Evolutionary conservation across 148 eudicot species (phyloP), one percentile per base, ranked within the genome.

Genomic region (Silene uniflora): DNA sequence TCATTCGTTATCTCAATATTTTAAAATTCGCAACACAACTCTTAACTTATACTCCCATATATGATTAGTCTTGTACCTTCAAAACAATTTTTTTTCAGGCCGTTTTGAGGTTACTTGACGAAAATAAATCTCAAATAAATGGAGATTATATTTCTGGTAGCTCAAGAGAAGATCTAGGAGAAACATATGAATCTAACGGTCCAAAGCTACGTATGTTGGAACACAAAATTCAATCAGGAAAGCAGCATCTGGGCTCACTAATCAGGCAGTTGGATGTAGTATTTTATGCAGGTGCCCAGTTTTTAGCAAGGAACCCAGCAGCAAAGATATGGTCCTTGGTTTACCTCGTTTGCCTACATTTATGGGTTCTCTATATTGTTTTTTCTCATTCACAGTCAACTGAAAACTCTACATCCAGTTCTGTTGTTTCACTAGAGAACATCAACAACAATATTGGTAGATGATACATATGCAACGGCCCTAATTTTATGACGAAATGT

Each of bases 251-350:
- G 62, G 91, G 93, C 47, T 95, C 93, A 69, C 71, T 95, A 76
- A 82, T 95, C 69, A 79, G 83, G 76, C 99, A 95, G 74, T 81
- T 95, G 84, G 99, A 95, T 80, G 81, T 91, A 6, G 78, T 92
- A 22, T 95, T 87, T 80, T 87, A 85, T 35, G 87, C 91, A 3
- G 97, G 96, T 4, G 82, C 87, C 42, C 78, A 89, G 10, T 89
- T 88, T 74, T 86, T 92, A 58, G 87, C 92, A 46, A 82, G 98
- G 71, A 92, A 92, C 67, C 90, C 94, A 24, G 79, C 87, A 32
- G 98, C 92, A 32, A 92, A 86, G 77, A 67, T 82, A 32, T 95
- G 93, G 92, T 78, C 90, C 29, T 65, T 85, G 71, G 84, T 86
- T 73, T 91, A 91, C 79, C 67, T 91, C 24, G 85, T 81, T 7